Evolutionary conservation across 2,329 filamentous ascomycete species (phyloP).

Genomic region (Cladophialophora chaetospira): DNA sequence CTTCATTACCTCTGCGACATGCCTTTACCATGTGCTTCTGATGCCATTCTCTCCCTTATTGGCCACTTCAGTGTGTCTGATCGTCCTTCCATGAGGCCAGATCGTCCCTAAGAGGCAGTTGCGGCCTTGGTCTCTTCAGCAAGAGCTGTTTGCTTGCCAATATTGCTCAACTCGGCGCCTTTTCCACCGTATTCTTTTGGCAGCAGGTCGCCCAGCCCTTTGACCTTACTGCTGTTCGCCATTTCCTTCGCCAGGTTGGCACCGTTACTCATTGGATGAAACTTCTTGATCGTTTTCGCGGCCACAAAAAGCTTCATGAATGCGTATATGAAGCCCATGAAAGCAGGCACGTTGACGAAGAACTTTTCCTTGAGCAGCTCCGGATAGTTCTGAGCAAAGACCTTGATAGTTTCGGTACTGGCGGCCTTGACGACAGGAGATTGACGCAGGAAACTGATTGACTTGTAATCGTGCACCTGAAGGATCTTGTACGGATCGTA

Average conservation of each 20-base stretch:
- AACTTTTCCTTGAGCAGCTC: constrained; percentile 90
- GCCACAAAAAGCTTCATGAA: constrained; percentile 76
- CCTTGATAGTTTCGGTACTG: constrained; percentile 76
- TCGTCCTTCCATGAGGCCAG: not conserved
- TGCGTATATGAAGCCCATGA: constrained; percentile 86
- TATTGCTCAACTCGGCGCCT: constrained; percentile 52
- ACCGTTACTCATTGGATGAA: constrained; percentile 76
- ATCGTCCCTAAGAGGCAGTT: not conserved
- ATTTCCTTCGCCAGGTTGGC: constrained; percentile 66
- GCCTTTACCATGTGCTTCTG: constrained; percentile 1
- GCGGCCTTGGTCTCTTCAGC: constrained; percentile 10
- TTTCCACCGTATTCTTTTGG: constrained; percentile 80
- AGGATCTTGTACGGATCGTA: constrained; percentile 85
- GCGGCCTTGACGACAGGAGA: constrained; percentile 75
- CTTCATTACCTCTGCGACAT: constrained; percentile 13
- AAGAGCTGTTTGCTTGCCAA: constrained; percentile 26
- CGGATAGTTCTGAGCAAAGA: constrained; percentile 81
- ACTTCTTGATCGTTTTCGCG: constrained; percentile 74
- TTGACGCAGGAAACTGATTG: constrained; percentile 81
- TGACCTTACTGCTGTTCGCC: constrained; percentile 47
- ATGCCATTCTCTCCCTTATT: not conserved
- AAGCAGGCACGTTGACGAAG: constrained; percentile 87
- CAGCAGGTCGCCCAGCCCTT: constrained; percentile 56
- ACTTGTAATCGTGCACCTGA: constrained; percentile 91
- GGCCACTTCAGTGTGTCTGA: not conserved